These are phyloP conservation scores for Aspergillus oerlinghausenensis DNA, from an alignment of 2,329 filamentous ascomycete genomes.

Conservation along the genomic window DNA sequence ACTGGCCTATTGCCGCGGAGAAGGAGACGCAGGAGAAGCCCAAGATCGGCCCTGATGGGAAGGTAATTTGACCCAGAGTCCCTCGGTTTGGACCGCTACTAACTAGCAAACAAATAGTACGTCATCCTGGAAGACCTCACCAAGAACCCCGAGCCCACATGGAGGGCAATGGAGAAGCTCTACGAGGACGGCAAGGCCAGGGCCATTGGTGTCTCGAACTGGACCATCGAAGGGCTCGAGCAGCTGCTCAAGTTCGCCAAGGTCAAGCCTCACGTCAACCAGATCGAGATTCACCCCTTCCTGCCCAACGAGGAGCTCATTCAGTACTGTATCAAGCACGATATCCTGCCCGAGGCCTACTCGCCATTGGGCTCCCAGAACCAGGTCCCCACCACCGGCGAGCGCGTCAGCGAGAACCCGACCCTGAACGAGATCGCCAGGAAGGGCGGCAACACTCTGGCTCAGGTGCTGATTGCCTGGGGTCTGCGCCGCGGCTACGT, in stretches of 20 bases:
- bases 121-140: conserved; percentile 62
- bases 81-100: not conserved
- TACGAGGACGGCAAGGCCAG: conserved; percentile 57
- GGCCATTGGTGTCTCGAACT: conserved; percentile 77
- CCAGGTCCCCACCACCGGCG: conserved; percentile 64
- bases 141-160: conserved; percentile 59
- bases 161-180: conserved; percentile 62
- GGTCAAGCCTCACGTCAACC: conserved; percentile 42
- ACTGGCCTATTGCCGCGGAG: conserved; percentile 50
- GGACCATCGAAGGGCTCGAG: conserved; percentile 50
- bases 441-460: conserved; percentile 54
- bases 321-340: conserved; percentile 39
- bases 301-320: conserved; percentile 44
- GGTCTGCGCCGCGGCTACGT: conserved; percentile 62
- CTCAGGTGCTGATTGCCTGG: conserved; percentile 62
- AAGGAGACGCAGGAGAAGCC: conserved; percentile 45
- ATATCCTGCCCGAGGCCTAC: conserved; percentile 41
- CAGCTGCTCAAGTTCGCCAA: conserved; percentile 41
- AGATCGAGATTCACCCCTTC: conserved; percentile 46
- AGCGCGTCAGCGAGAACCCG: conserved; percentile 59
- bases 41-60: conserved; percentile 49
- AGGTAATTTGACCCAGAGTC: conserved; percentile 30
- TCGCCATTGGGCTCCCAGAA: conserved; percentile 58
- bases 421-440: conserved; percentile 56
- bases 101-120: conserved; percentile 39